A percentile compares a stretch with the other conserved stretches of the same genome.
phyloP scores from a whole-genome alignment of 345 rosid species.

The Eucalyptus curtisii region DNA sequence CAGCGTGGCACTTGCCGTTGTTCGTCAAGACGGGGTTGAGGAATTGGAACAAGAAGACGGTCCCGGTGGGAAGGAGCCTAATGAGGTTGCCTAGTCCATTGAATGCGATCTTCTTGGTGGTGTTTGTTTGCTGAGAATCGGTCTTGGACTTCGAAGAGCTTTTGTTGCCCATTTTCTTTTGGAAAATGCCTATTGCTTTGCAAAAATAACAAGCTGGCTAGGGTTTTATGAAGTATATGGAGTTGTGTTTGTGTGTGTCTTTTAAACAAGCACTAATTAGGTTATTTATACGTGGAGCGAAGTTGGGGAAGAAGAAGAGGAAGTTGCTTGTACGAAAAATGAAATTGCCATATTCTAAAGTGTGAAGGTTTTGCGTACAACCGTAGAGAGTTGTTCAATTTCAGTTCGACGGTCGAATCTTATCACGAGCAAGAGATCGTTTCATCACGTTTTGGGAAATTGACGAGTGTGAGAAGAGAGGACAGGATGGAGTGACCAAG shows the following conservation, averaged over 20 bases:
- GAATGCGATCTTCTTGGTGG: conserved; percentile 29
- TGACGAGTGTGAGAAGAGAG: not conserved
- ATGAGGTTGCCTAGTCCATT: conserved; percentile 52
- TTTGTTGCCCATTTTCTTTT: not conserved
- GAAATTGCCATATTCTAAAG: not conserved
- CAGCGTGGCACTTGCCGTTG: conserved; percentile 43
- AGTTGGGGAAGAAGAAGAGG: not conserved
- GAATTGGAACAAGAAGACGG: conserved; percentile 67
- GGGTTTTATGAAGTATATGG: not conserved
- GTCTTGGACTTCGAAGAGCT: not conserved
- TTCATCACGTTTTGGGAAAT: not conserved
- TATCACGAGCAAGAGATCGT: not conserved
- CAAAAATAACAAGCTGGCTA: not conserved
- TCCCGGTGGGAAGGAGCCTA: conserved; percentile 86
- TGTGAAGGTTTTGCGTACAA: not conserved
- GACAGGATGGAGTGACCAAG: not conserved
- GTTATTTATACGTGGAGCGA: not conserved
- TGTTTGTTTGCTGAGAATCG: not conserved
- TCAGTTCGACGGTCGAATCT: not conserved
- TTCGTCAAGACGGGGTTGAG: conserved; percentile 71
- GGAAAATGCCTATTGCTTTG: not conserved
- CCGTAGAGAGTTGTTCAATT: not conserved
- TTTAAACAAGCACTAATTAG: not conserved
- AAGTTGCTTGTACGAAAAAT: conserved; percentile 12
- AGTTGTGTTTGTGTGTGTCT: not conserved